Evolutionary conservation across 306 rosid species (phyloP).

Genomic region (Glycine soja): DNA sequence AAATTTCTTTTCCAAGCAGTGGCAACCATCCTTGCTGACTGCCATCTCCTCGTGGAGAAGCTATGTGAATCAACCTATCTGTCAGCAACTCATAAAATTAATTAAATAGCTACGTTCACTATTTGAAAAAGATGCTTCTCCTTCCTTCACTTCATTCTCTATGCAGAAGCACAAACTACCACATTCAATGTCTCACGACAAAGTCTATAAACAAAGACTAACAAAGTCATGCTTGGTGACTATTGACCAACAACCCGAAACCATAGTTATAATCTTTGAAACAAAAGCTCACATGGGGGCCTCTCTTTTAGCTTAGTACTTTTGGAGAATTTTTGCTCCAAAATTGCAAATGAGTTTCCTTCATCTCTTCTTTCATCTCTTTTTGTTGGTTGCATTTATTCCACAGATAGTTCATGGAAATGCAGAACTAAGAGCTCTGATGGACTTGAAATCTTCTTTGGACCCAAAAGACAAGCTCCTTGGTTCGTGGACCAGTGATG

Average conservation of each 20-base stretch:
- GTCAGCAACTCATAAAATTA: constrained; percentile 50
- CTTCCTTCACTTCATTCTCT: constrained; percentile 17
- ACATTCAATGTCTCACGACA: not conserved
- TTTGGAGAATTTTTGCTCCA: constrained; percentile 28
- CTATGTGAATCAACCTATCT: constrained; percentile 49
- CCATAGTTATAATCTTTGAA: constrained; percentile 7
- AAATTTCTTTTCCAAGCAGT: not conserved
- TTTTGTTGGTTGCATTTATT: constrained; percentile 33
- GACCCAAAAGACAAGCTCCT: constrained; percentile 74
- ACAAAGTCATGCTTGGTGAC: constrained; percentile 29
- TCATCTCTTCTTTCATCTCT: constrained; percentile 40
- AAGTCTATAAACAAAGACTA: not conserved
- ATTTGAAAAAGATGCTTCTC: constrained; percentile 4
- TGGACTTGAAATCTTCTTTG: constrained; percentile 77
- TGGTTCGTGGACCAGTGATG: constrained; percentile 69
- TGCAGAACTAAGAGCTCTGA: constrained; percentile 73
- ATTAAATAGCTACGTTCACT: constrained; percentile 25
- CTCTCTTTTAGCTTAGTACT: constrained; percentile 36
- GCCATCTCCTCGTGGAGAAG: not conserved
- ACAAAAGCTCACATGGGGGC: constrained; percentile 44
- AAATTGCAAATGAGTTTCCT: constrained; percentile 52
- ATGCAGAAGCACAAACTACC: constrained; percentile 25
- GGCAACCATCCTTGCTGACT: constrained; percentile 25
- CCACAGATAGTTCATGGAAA: constrained; percentile 58
- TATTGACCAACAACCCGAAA: constrained; percentile 31